Evolutionary conservation across 345 rosid genomes (phyloP).

Genomic region (Kernera saxatilis): DNA sequence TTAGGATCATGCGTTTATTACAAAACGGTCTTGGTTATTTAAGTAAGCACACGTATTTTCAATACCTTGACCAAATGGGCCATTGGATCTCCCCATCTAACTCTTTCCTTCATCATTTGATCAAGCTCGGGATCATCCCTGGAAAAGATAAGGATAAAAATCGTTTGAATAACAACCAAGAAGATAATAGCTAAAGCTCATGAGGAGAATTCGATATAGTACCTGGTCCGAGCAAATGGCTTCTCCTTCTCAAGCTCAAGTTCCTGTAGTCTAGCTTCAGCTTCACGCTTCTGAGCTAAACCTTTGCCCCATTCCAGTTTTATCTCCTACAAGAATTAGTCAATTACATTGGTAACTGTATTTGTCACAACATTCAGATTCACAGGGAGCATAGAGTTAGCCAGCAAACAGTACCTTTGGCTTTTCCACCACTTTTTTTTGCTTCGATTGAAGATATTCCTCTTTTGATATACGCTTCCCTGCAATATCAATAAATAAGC

Average conservation of each 20-base stretch:
- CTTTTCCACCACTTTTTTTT: slow-evolving; percentile 59
- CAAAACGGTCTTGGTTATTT: neutral
- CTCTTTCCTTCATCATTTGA: slow-evolving; percentile 59
- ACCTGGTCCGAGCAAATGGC: slow-evolving; percentile 93
- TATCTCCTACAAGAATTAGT: slow-evolving; percentile 47
- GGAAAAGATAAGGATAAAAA: slow-evolving; percentile 22
- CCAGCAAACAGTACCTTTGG: slow-evolving; percentile 51
- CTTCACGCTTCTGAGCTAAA: slow-evolving; percentile 88
- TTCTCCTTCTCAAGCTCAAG: slow-evolving; percentile 79
- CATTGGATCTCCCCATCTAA: slow-evolving; percentile 96
- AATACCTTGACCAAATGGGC: slow-evolving; percentile 90
- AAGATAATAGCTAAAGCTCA: neutral
- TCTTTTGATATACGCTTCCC: slow-evolving; percentile 71
- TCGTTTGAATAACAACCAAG: slow-evolving; percentile 6
- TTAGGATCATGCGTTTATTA: neutral
- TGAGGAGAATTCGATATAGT: slow-evolving; percentile 1
- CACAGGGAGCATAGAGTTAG: neutral
- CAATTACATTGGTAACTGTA: neutral
- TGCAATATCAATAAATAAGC: slow-evolving; percentile 30
- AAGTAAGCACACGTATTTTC: neutral
- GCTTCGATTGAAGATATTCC: slow-evolving; percentile 50
- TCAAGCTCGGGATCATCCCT: slow-evolving; percentile 98
- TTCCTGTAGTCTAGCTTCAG: slow-evolving; percentile 65
- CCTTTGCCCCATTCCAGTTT: slow-evolving; percentile 98
- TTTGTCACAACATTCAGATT: neutral